These are phyloP conservation scores for Phyllosticta paracitricarpa DNA, from an alignment of 2,329 filamentous ascomycete genomes.

Conservation along the genomic window DNA sequence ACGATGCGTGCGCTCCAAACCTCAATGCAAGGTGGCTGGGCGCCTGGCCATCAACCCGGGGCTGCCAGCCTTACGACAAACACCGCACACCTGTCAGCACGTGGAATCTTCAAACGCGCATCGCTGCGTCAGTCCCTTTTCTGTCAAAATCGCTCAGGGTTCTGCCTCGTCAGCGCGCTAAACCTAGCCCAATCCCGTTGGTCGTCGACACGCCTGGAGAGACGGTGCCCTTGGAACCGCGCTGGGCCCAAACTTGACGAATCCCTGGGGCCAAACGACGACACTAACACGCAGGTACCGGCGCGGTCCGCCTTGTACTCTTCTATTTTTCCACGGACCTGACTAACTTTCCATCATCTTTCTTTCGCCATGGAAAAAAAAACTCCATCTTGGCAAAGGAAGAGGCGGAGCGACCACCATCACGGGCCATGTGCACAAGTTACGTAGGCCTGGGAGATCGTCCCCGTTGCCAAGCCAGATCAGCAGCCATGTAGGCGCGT, in stretches of 20 bases:
- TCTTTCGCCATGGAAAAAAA: no score
- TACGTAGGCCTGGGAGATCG: not conserved
- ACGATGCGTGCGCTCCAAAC: not conserved
- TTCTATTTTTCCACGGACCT: not conserved
- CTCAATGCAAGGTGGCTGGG: not conserved
- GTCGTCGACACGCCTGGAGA: not conserved
- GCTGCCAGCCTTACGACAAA: not conserved
- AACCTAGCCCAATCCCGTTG: not conserved
- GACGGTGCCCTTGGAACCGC: not conserved
- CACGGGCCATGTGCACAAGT: not conserved
- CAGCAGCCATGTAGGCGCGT: not conserved
- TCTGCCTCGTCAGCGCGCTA: not conserved
- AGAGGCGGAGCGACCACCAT: not conserved
- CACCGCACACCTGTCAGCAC: not conserved
- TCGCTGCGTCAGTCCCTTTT: no score
- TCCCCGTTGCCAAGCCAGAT: not conserved
- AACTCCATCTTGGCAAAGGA: not conserved
- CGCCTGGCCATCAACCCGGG: not conserved
- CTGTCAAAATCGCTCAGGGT: no score
- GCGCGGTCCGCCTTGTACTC: not conserved
- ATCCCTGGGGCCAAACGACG: not conserved
- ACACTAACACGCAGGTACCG: not conserved
- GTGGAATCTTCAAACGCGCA: no score
- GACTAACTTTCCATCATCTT: no score
- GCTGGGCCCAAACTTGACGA: not conserved